These are phyloP conservation scores for Bruguiera sexangula DNA, from an alignment of 345 rosid species.

Conservation along the genomic window DNA sequence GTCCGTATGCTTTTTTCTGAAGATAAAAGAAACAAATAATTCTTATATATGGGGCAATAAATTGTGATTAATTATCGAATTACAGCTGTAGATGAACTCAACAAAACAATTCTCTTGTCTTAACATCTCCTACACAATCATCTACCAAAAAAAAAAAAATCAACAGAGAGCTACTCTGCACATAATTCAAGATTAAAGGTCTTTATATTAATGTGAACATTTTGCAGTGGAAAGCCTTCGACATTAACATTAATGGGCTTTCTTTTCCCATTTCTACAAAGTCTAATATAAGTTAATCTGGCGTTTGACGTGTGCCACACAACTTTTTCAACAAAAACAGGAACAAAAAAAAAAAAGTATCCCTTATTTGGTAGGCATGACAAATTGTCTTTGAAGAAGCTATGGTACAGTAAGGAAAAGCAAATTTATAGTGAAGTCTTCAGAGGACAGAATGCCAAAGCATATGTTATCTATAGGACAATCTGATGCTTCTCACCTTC, in stretches of 20 bases:
- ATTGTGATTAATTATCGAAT: no score
- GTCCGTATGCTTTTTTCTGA: no score
- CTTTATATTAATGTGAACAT: no score
- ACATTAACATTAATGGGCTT: neutral
- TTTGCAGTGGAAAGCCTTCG: neutral
- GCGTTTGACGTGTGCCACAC: conserved; percentile 2
- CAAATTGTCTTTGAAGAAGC: conserved; percentile 27
- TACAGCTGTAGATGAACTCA: no score
- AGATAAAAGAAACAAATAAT: no score
- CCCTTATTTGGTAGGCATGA: conserved; percentile 32
- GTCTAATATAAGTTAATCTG: neutral
- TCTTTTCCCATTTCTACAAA: neutral
- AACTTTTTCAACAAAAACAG: conserved; percentile 10
- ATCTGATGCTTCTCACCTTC: neutral
- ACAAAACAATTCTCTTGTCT: no score
- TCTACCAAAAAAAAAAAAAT: no score
- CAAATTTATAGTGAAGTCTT: conserved; percentile 17
- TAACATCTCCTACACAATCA: no score
- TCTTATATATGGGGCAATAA: no score
- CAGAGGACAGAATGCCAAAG: conserved; percentile 21
- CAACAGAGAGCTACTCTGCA: no score
- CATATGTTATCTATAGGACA: conserved; percentile 13
- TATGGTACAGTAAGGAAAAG: conserved; percentile 29
- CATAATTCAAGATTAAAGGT: no score
- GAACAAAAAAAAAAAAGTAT: conserved; percentile 11